Evolutionary conservation across 1,284 basidiomycete species (phyloP), one percentile per base, ranked within the genome.

Genomic region (Tetrapyrgos nigripes): DNA sequence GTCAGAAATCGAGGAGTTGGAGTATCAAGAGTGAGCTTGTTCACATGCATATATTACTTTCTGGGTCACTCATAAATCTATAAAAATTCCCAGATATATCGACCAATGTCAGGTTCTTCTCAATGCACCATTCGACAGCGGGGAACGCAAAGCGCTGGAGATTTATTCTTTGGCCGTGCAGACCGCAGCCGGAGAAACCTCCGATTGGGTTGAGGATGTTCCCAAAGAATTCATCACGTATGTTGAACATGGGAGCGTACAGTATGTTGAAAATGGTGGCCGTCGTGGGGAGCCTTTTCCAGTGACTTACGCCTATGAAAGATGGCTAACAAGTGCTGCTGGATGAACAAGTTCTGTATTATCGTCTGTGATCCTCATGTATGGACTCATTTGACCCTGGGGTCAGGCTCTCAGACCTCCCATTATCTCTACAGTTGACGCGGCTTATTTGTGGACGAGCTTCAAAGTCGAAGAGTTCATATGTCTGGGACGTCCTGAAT

Each of bases 21-120:
- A 97, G 69, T 97, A 97, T 73, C 86, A 90, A 64, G 89, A 89
- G 87, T 91, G 61, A 35, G 80, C 75, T 5, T 45, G 28, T 24
- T 50, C 23, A 29, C 24, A 13, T 50, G 2, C 28, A 26, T 61
- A 13, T 27, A 44, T 28, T n/a, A n/a, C 26, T 54, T 24, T 23
- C 37, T 53, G 53, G 40, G 28, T 31, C 43, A 47, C 46, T 57
- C 33, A 26, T 29, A 8, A 55, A 53, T 28, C 23, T 58, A 53
- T 40, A 28, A n/a, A n/a, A 23, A 27, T 10, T 31, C n/a, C 8
- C 56, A 90, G 88, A 40, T 91, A 91, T 66, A 87, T 92, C 64
- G 86, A 89, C 64, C 88, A 91, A 66, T 87, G 83, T 61, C 82
- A 86, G 55, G 86, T 87, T 48, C 77, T 91, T 14, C 72, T 87